Base-by-base conservation (phyloP, 1,284 basidiomycete genomes). In the Fomitopsis schrenkii region DNA sequence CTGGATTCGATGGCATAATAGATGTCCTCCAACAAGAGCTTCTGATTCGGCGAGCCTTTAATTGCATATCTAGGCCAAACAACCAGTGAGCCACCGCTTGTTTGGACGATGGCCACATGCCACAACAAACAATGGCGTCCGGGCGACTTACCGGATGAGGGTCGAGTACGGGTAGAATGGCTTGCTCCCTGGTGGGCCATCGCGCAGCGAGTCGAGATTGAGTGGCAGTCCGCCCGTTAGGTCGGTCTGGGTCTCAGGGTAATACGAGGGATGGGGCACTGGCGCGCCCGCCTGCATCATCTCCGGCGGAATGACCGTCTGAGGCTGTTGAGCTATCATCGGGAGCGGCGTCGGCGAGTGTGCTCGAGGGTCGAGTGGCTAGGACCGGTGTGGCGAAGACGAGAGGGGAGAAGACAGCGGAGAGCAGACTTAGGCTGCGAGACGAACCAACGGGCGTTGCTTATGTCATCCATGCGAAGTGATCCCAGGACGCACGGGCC, bases 101-200 rank as follows among this genome's bases (percentile, higher is more conserved):
- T 54, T 54, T 54, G 52, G 52, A 54, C 52, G 45, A 61, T 62
- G 57, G 66, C 57, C 48, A 48, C 44, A 28, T 6, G 33, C 22
- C 38, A 48, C 54, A 54, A 54, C 52, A 54, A 54, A 54, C 52
- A 54, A 54, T 54, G 36, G 40, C 35, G 9, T 19, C 33, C 35
- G 36, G 42, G 17, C 38, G 26, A 53, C 59, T 56, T 71, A 92
- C 91, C 91, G 85, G 69, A 93, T 93, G 58, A 93, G 83, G 40
- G 91, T 93, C 6, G 91, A 93, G 71, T 93, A 93, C 4, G 91
- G 91, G 71, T 93, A 93, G 68, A 93, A 93, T 9, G 90, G 90
- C 74, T 93, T 93, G 73, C 85, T 91, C 53, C 90, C 90, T 8
- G 90, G 90, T 1, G 91, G 90, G 0, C 90, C 90, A 70, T 93